Evolutionary conservation across 805 yeast species (phyloP).

Genomic region (Blastobotrys attinorum): DNA sequence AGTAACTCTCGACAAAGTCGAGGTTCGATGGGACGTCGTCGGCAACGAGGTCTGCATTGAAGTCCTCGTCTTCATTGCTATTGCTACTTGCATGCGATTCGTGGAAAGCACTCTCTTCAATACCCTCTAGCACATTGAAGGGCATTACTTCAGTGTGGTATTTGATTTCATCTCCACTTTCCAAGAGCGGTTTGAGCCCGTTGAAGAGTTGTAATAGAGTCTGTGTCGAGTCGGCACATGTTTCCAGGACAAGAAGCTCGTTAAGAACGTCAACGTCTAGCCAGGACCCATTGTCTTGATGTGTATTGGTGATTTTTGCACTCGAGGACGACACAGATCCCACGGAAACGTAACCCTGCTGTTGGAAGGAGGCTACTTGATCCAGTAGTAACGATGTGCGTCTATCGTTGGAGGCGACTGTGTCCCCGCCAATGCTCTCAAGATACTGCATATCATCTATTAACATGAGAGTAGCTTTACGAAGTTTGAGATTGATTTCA

Average conservation of each 20-base stretch:
- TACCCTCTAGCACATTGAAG: constrained; percentile 33
- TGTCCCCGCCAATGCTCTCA: constrained; percentile 17
- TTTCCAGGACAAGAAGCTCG: constrained; percentile 14
- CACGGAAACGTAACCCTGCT: constrained; percentile 47
- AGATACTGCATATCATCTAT: constrained; percentile 52
- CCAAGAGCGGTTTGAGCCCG: constrained; percentile 66
- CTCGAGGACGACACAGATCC: constrained; percentile 31
- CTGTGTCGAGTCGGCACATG: constrained; percentile 80
- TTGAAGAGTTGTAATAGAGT: constrained; percentile 57
- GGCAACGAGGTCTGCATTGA: constrained; percentile 10
- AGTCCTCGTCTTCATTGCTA: constrained; percentile 32
- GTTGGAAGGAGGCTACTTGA: constrained; percentile 33
- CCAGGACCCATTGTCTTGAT: constrained; percentile 29
- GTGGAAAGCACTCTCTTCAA: constrained; percentile 33
- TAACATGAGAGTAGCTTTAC: constrained; percentile 44
- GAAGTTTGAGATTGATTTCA: constrained; percentile 38
- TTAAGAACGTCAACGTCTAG: constrained; percentile 11
- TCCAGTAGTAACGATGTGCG: no score
- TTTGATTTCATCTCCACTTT: constrained; percentile 48
- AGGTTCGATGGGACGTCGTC: constrained; percentile 21
- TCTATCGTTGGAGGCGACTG: no score
- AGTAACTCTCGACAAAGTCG: constrained; percentile 28
- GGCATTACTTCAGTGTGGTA: constrained; percentile 36
- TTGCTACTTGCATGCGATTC: constrained; percentile 22
- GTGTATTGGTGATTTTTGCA: constrained; percentile 12